Evolutionary conservation across 2,329 filamentous ascomycete species (phyloP).

Genomic region (Alternaria sp.): DNA sequence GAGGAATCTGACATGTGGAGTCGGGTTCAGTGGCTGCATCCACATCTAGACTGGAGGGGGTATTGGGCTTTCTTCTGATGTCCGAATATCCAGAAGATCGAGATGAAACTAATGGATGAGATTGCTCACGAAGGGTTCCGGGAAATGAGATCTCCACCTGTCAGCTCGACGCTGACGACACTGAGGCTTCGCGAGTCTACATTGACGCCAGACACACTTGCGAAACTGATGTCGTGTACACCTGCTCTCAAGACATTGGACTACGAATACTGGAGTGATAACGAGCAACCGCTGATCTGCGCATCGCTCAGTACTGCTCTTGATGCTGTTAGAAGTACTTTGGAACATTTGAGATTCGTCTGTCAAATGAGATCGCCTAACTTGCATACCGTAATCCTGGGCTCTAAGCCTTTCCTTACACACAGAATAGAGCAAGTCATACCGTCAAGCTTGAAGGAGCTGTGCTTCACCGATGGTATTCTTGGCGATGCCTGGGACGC

Average conservation of each 20-base stretch:
- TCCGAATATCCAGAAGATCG: neutral
- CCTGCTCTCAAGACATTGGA: neutral
- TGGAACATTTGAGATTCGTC: neutral
- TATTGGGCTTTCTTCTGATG: slow-evolving; percentile 2
- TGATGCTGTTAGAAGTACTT: neutral
- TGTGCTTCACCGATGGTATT: neutral
- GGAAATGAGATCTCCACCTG: neutral
- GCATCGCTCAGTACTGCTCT: neutral
- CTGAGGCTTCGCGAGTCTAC: neutral
- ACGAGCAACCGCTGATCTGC: neutral
- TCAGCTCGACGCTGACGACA: neutral
- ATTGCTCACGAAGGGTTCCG: neutral
- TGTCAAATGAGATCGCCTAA: neutral
- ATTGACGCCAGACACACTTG: neutral
- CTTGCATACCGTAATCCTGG: neutral
- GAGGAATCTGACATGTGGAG: neutral
- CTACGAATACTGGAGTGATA: neutral
- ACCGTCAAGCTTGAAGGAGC: neutral
- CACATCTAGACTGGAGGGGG: neutral
- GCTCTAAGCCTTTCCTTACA: neutral
- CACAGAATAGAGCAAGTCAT: neutral
- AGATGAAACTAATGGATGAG: slow-evolving; percentile 1
- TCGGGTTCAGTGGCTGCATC: neutral
- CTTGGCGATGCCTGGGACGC: neutral
- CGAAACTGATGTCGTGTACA: slow-evolving; percentile 1